Base-by-base conservation (phyloP, 257 asterid species). In the Gentiana dahurica region DNA sequence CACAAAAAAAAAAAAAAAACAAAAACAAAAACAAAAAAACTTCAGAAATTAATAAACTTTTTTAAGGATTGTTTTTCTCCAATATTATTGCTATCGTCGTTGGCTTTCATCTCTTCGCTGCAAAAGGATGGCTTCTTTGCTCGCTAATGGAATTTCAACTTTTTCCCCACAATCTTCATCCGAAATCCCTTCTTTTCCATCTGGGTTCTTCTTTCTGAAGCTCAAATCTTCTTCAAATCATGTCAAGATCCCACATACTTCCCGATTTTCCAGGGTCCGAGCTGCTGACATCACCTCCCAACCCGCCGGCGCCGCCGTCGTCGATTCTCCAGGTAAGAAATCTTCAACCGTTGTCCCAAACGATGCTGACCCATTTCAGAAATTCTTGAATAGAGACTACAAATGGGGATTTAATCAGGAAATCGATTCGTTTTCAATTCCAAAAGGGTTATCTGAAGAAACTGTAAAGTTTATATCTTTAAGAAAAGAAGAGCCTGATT, bases 351-450 rank as follows among this genome's bases (percentile, higher is more conserved):
- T 74, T 15, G 58, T 74, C 24, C 45, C 87, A 3, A 66, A 70
- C 12, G 90, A 80, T 49, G 85, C 77, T 86, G 97, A n/a, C 1
- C 83, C 82, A 4, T 81, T 87, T 71, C 89, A 83, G 59, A 76
- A 81, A 60, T 83, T 87, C 78, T 64, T 88, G 80, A 83, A 80
- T 63, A 65, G 90, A 38, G 95, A 91, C 44, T 91, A 91, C 45
- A 88, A 83, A 55, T 91, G 87, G 94, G 98, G 98, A 0, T 91
- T 91, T 58, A 76, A 58, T 57, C 85, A 87, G 58, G 86, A 91
- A 49, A 91, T 91, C 45, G 98, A 91, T 59, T 85, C 98, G 1
- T 83, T 87, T 74, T 5, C 95, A 15, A 77, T 87, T 5, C 98
- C 98, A 0, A 87, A 91, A 70, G 96, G 95, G 48, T 71, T 91